phyloP scores from a whole-genome alignment of 371 early-diverging fungal genomes.

The Mucor piriformis region DNA sequence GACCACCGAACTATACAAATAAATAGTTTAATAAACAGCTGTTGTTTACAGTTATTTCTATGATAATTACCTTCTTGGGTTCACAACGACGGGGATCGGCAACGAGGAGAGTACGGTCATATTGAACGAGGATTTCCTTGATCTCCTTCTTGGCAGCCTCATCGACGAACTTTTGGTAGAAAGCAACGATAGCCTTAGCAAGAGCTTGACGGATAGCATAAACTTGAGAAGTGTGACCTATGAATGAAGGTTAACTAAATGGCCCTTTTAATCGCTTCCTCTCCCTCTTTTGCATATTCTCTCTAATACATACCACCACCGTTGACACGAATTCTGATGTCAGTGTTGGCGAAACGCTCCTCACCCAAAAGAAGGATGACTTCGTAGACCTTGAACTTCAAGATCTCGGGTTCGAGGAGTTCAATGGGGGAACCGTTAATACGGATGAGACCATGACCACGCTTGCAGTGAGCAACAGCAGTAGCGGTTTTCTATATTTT shows the following conservation, averaged over 20 bases:
- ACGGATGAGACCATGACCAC: slow-evolving; percentile 89
- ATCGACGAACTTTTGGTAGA: slow-evolving; percentile 99
- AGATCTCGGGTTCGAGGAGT: slow-evolving; percentile 95
- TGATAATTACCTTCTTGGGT: slow-evolving; percentile 90
- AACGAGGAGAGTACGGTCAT: slow-evolving; percentile 99
- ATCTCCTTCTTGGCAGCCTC: slow-evolving; percentile 99
- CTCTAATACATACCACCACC: slow-evolving; percentile 85
- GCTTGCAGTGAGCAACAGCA: slow-evolving; percentile 98
- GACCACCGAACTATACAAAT: slow-evolving; percentile 92
- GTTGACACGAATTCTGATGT: slow-evolving; percentile 96
- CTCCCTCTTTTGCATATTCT: not conserved
- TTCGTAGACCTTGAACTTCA: slow-evolving; percentile 99
- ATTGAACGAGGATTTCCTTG: slow-evolving; percentile 93
- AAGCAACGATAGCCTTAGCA: slow-evolving; percentile 99
- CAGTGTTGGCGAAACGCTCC: slow-evolving; percentile 95
- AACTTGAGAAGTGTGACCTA: slow-evolving; percentile 89
- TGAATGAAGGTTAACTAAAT: not conserved
- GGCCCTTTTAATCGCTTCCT: not conserved
- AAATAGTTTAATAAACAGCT: not conserved
- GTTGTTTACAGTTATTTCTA: not conserved
- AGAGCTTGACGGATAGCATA: slow-evolving; percentile 99
- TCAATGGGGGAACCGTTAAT: slow-evolving; percentile 98
- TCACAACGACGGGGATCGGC: slow-evolving; percentile 99
- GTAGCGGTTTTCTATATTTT: slow-evolving; percentile 96
- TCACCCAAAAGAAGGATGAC: slow-evolving; percentile 96